These are phyloP conservation scores for Cupressus sempervirens DNA, from an alignment of 75 land plant species.

Conservation along the genomic window DNA sequence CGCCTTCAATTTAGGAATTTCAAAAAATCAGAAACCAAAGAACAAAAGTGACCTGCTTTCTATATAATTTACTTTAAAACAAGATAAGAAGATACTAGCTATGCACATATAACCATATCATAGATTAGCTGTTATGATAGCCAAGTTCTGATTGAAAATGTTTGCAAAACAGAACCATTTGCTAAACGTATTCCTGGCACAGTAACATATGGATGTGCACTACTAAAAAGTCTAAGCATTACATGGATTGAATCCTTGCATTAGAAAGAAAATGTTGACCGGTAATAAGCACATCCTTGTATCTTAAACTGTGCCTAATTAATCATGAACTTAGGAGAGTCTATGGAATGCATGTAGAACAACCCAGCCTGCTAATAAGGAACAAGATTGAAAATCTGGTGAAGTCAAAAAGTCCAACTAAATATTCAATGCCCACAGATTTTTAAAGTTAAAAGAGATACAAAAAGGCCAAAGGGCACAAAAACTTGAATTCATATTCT, in stretches of 20 bases:
- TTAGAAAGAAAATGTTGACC: neutral
- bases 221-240: neutral
- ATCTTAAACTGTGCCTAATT: neutral
- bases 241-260: neutral
- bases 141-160: neutral
- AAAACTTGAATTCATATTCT: neutral
- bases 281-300: neutral
- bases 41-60: neutral
- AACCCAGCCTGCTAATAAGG: no score
- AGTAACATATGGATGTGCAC: neutral
- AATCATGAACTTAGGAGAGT: no score
- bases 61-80: no score
- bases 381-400: no score
- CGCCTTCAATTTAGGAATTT: no score
- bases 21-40: no score
- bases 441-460: neutral
- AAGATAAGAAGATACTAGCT: no score
- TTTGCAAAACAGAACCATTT: neutral
- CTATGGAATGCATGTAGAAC: neutral
- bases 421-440: neutral
- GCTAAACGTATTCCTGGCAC: neutral
- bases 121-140: neutral
- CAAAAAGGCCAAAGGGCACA: neutral
- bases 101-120: neutral
- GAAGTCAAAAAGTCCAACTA: no score